phyloP scores from a whole-genome alignment of 106 monocot genomes.

The Dendrobium nobile region DNA sequence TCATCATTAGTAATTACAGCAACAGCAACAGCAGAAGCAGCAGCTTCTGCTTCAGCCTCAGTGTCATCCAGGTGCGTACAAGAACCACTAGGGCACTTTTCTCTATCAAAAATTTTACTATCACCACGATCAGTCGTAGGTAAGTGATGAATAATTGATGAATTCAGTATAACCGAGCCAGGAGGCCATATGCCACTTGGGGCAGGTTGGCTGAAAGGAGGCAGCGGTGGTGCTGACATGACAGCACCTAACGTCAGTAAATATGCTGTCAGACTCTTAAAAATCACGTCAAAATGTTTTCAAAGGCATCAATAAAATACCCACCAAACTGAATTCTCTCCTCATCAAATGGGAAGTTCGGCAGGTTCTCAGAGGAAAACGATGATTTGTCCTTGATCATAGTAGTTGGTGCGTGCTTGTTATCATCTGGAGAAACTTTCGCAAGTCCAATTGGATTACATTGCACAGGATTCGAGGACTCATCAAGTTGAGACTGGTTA shows the following conservation, averaged over 20 bases:
- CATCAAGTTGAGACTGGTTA: slow-evolving; percentile 77
- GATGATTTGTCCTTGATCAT: slow-evolving; percentile 32
- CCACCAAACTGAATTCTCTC: slow-evolving; percentile 98
- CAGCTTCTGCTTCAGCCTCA: slow-evolving; percentile 87
- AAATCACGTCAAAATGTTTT: neutral
- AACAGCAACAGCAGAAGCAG: slow-evolving; percentile 96
- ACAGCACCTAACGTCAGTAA: slow-evolving; percentile 55
- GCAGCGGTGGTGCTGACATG: slow-evolving; percentile 45
- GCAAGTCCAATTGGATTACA: slow-evolving; percentile 38
- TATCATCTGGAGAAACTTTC: slow-evolving; percentile 29
- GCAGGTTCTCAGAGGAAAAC: slow-evolving; percentile 39
- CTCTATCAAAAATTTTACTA: slow-evolving; percentile 49
- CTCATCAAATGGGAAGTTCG: slow-evolving; percentile 67
- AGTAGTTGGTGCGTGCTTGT: slow-evolving; percentile 22
- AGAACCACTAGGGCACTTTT: slow-evolving; percentile 30
- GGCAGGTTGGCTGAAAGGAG: slow-evolving; percentile 39
- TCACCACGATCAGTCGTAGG: slow-evolving; percentile 16
- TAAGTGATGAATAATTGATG: slow-evolving; percentile 20
- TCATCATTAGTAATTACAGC: slow-evolving; percentile 91
- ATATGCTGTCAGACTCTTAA: neutral
- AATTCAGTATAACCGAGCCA: slow-evolving; percentile 36
- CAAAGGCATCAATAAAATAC: slow-evolving; percentile 5
- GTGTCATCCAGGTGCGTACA: slow-evolving; percentile 56
- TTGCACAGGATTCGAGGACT: slow-evolving; percentile 56
- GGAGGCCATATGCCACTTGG: slow-evolving; percentile 44